These are phyloP conservation scores for Chalciporus pseudorubinellus DNA, from an alignment of 768 basidiomycete species.

Conservation along the genomic window DNA sequence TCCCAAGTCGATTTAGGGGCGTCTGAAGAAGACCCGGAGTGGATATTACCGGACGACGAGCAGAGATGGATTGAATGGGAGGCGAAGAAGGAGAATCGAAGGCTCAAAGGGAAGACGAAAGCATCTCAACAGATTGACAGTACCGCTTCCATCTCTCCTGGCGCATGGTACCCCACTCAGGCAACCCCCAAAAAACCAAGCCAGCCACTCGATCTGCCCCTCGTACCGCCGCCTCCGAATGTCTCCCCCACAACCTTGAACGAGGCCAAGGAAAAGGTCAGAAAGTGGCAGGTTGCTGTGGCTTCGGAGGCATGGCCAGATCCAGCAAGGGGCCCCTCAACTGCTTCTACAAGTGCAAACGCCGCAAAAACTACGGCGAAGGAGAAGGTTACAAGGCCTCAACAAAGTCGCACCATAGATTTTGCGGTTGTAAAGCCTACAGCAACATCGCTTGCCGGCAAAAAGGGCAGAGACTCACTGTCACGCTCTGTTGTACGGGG, in stretches of 20 bases:
- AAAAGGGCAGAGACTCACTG: slow-evolving; percentile 15
- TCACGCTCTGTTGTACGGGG: slow-evolving; percentile 1
- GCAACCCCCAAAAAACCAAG: not conserved
- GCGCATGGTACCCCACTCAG: slow-evolving; percentile 1
- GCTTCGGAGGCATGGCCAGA: slow-evolving; percentile 19
- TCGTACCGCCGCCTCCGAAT: slow-evolving; percentile 1
- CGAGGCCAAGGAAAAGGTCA: slow-evolving; percentile 36
- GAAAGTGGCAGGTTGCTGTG: slow-evolving; percentile 34
- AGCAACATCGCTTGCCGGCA: slow-evolving; percentile 22
- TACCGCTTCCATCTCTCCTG: slow-evolving; percentile 1
- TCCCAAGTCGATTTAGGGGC: slow-evolving; percentile 19
- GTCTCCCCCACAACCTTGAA: slow-evolving; percentile 28
- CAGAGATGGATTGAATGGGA: slow-evolving; percentile 50
- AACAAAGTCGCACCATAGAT: slow-evolving; percentile 32
- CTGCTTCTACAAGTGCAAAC: slow-evolving; percentile 6
- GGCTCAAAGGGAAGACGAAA: slow-evolving; percentile 17
- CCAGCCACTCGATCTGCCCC: slow-evolving; percentile 1
- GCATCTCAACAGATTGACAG: slow-evolving; percentile 7
- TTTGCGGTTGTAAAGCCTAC: slow-evolving; percentile 46
- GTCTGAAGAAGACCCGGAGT: slow-evolving; percentile 26
- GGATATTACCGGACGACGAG: slow-evolving; percentile 46
- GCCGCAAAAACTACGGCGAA: slow-evolving; percentile 12
- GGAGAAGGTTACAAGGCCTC: slow-evolving; percentile 15
- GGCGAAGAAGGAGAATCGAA: slow-evolving; percentile 23
- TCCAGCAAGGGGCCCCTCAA: not conserved